Base-by-base conservation (phyloP, 2,329 filamentous ascomycete genomes). In the Dothistroma septosporum region DNA sequence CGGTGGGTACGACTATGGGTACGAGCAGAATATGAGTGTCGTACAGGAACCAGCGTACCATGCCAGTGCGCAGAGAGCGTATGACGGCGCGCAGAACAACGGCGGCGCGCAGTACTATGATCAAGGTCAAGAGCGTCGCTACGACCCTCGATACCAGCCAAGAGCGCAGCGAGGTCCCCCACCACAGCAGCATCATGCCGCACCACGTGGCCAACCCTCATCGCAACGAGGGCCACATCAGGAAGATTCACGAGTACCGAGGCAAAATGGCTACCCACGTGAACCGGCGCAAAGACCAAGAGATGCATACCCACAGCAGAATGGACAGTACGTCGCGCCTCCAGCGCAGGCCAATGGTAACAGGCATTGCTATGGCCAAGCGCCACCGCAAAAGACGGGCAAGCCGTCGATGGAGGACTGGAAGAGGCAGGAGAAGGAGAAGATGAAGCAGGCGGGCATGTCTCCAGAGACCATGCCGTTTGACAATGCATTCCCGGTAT, bases 401-500 rank as follows among this genome's bases (percentile, higher is more conserved):
- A 71, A 69, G 59, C 55, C 58, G 35, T 69, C 69, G 19, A 73
- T 74, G 70, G 70, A 69, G 19, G 71, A 73, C 24, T 73, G 72
- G 72, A 74, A 74, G 50, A 69, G 69, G 19, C 61, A 64, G 44
- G 71, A 73, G 59, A 69, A 66, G 56, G 71, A 67, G 6, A 70
- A 63, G 54, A 66, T 73, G 57, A 66, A 74, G 52, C 64, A 68
- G 12, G 66, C 70, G 21, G 59, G 65, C 7, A 55, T 57, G 19
- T 69, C 69, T 9, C 73, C 73, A 1, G 67, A 70, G 24, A 62
- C 65, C 1, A 35, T 73, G 24, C 63, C 72, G 9, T 72, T 72
- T 55, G 79, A 82, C 67, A 82, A 78, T 62, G 78, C 79, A 0
- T 82, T 82, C 57, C 79, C 79, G 7, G 72, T 73, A 0, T 81